Evolutionary conservation across 2,329 filamentous ascomycete species (phyloP).

Genomic region (Chrysosporium keratinophilum): DNA sequence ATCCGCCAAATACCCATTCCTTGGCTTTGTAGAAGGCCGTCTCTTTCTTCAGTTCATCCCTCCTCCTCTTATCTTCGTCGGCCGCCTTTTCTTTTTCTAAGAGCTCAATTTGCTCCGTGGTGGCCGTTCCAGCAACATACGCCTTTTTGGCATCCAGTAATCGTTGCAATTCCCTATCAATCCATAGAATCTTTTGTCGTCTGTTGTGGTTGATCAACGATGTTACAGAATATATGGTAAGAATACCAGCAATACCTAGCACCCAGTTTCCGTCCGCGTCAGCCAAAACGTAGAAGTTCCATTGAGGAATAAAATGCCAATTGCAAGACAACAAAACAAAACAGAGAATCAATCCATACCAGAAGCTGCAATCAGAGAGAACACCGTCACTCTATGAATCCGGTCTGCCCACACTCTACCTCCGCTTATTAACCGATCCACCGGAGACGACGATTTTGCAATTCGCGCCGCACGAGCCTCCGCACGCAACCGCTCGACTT

Average conservation of each 20-base stretch:
- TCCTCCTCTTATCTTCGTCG: constrained; percentile 33
- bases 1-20: constrained; percentile 30
- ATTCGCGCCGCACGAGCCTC: constrained; percentile 57
- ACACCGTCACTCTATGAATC: constrained; percentile 50
- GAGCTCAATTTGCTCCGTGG: constrained; percentile 35
- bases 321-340: not conserved
- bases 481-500: constrained; percentile 57
- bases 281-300: not conserved
- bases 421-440: constrained; percentile 45
- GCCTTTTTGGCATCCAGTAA: constrained; percentile 36
- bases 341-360: constrained; percentile 31
- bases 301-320: not conserved
- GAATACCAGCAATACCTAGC: constrained; percentile 48
- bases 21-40: constrained; percentile 31
- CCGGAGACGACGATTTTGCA: constrained; percentile 46
- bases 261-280: not conserved
- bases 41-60: constrained; percentile 32
- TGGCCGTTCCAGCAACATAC: constrained; percentile 32
- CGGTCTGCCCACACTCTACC: constrained; percentile 50
- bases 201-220: constrained; percentile 60
- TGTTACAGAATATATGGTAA: constrained; percentile 54
- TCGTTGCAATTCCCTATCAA: constrained; percentile 39
- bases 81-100: constrained; percentile 37
- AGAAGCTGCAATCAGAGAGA: constrained; percentile 51
- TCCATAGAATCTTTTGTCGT: constrained; percentile 52